These are phyloP conservation scores for Pythium diclinum DNA, from an alignment of 352 stramenopile genomes.

Conservation along the genomic window DNA sequence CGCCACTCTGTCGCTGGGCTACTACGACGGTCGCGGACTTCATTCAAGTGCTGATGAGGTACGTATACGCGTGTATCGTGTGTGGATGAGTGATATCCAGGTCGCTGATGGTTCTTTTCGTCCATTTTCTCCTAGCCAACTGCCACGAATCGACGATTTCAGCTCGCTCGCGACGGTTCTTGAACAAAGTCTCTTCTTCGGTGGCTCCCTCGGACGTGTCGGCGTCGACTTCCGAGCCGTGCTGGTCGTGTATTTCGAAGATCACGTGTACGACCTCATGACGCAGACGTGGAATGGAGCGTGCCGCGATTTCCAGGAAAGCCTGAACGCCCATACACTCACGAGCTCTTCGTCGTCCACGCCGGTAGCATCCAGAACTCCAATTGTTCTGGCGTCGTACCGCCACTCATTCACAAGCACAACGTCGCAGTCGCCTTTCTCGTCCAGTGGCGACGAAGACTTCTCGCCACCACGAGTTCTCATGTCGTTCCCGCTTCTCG, in stretches of 20 bases:
- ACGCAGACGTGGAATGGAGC: constrained; percentile 52
- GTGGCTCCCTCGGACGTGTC: constrained; percentile 71
- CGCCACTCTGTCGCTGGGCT: constrained; percentile 74
- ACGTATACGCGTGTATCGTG: constrained; percentile 2
- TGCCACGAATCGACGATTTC: constrained; percentile 85
- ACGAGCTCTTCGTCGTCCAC: constrained; percentile 22
- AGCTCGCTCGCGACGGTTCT: constrained; percentile 75
- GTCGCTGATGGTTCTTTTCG: background rate
- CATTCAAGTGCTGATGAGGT: constrained; percentile 81
- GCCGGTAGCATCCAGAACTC: constrained; percentile 41
- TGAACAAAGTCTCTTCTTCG: constrained; percentile 86
- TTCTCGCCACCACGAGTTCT: constrained; percentile 73
- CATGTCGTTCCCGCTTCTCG: constrained; percentile 84
- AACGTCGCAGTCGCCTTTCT: background rate
- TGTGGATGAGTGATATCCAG: background rate
- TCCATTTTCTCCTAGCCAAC: constrained; percentile 39
- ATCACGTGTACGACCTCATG: constrained; percentile 72
- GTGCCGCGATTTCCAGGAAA: constrained; percentile 63
- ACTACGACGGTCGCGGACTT: constrained; percentile 78
- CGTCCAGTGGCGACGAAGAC: constrained; percentile 32
- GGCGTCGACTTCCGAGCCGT: constrained; percentile 81
- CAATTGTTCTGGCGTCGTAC: constrained; percentile 70
- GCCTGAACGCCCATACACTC: constrained; percentile 43
- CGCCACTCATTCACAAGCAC: constrained; percentile 33
- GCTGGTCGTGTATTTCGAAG: constrained; percentile 79